phyloP scores from a whole-genome alignment of 176 grass and related monocot species.

The Zea luxurians region DNA sequence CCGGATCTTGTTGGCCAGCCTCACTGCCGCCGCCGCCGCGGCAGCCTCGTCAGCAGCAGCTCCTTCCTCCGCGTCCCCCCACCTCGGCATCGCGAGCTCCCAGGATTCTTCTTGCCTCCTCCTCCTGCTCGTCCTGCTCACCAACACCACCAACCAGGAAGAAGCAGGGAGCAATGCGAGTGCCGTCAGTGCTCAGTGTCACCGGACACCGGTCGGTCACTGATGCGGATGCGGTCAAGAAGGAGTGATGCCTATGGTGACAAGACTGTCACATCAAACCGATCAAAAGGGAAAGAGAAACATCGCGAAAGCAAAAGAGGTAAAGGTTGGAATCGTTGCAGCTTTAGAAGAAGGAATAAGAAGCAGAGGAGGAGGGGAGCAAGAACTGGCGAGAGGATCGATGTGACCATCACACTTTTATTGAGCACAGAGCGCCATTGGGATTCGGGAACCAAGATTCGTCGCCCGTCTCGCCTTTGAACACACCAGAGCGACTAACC shows the following conservation, averaged over 20 bases:
- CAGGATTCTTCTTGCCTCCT: background rate
- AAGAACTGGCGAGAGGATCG: slow-evolving; percentile 23
- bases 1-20: slow-evolving; percentile 37
- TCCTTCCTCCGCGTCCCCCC: slow-evolving; percentile 15
- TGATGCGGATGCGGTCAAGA: slow-evolving; percentile 31
- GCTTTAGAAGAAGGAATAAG: slow-evolving; percentile 63
- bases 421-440: background rate
- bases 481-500: background rate
- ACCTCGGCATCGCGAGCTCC: slow-evolving; percentile 44
- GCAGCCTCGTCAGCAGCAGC: background rate
- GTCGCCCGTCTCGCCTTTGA: background rate
- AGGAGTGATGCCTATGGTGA: background rate
- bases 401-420: background rate
- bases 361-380: slow-evolving; percentile 22
- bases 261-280: slow-evolving; percentile 28
- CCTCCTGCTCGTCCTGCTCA: background rate
- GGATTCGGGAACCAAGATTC: slow-evolving; percentile 31
- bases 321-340: slow-evolving; percentile 41
- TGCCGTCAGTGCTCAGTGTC: slow-evolving; percentile 8
- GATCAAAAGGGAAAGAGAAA: slow-evolving; percentile 41
- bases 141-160: background rate
- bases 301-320: slow-evolving; percentile 31
- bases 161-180: background rate
- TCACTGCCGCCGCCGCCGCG: background rate
- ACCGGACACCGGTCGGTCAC: background rate